Percentiles rank a stretch among this genome's conserved stretches.
Conservation (phyloP, 306 rosid species). For the Ormosia semicastrata region DNA sequence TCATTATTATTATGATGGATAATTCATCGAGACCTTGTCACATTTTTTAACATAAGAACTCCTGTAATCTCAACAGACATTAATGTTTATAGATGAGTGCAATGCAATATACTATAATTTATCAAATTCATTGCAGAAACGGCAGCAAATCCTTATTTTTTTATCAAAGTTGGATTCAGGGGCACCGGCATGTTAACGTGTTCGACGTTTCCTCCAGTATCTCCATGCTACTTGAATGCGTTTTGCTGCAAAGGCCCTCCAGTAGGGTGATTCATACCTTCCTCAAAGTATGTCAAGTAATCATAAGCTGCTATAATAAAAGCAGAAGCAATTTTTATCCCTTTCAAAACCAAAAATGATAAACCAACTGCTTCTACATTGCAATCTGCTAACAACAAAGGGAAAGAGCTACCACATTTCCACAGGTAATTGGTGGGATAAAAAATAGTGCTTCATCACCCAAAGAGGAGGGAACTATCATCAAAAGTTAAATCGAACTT, state of each 20-base stretch:
- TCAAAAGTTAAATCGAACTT: too few relatives aligned
- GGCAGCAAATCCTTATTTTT: not conserved
- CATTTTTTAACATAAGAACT: not conserved
- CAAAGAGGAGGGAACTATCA: too few relatives aligned
- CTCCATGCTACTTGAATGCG: constrained; percentile 2
- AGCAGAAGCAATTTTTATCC: too few relatives aligned
- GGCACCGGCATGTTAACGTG: not conserved
- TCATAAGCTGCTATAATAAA: too few relatives aligned
- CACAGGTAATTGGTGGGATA: too few relatives aligned
- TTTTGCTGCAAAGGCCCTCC: constrained; percentile 9
- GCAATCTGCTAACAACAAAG: too few relatives aligned
- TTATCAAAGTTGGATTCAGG: not conserved
- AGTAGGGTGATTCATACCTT: not conserved
- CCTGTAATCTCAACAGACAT: not conserved
- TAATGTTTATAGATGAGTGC: not conserved
- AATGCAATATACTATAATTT: not conserved
- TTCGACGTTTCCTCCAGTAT: not conserved
- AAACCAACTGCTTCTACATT: too few relatives aligned
- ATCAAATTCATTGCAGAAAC: not conserved
- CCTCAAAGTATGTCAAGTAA: not conserved
- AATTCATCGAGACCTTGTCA: not conserved
- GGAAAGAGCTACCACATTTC: too few relatives aligned
- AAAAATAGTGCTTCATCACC: too few relatives aligned
- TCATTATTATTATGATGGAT: too few relatives aligned
- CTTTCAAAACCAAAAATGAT: too few relatives aligned